Conservation (phyloP, 345 rosid genomes). For the Lepidium africanum region DNA sequence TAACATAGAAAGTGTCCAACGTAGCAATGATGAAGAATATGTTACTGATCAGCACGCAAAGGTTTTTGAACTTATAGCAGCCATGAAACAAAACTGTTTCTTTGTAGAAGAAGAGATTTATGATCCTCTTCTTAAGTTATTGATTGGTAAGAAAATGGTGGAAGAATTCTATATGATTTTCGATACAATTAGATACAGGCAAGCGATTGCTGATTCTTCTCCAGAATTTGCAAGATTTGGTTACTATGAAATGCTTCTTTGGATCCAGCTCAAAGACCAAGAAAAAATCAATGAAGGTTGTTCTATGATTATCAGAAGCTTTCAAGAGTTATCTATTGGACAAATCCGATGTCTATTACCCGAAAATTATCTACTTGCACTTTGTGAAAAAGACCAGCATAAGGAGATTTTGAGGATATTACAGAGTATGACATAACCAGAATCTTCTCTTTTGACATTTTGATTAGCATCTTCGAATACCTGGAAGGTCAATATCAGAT, state of each 20-base stretch:
- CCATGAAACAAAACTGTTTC: conserved; percentile 52
- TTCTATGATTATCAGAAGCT: conserved; percentile 24
- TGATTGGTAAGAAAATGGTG: conserved; percentile 49
- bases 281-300: conserved; percentile 46
- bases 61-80: conserved; percentile 28
- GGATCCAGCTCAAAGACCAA: conserved; percentile 30
- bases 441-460: conserved; percentile 31
- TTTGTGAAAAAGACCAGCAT: conserved; percentile 43
- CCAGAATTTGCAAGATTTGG: conserved; percentile 33
- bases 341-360: background rate
- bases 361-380: conserved; percentile 54
- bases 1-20: conserved; percentile 40
- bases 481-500: conserved; percentile 48
- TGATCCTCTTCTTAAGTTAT: conserved; percentile 47
- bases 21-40: conserved; percentile 33
- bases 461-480: conserved; percentile 36
- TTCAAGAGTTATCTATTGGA: conserved; percentile 27
- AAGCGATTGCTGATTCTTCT: conserved; percentile 12
- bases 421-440: conserved; percentile 36
- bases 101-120: conserved; percentile 41
- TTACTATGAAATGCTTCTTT: conserved; percentile 69
- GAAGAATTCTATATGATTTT: conserved; percentile 39
- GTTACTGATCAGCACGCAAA: conserved; percentile 28
- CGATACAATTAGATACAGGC: conserved; percentile 13
- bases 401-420: conserved; percentile 40